A percentile compares a stretch with the other conserved stretches of the same genome.
Evolutionary conservation across 257 asterid species (phyloP).

Genomic region (Leonotis leonurus): DNA sequence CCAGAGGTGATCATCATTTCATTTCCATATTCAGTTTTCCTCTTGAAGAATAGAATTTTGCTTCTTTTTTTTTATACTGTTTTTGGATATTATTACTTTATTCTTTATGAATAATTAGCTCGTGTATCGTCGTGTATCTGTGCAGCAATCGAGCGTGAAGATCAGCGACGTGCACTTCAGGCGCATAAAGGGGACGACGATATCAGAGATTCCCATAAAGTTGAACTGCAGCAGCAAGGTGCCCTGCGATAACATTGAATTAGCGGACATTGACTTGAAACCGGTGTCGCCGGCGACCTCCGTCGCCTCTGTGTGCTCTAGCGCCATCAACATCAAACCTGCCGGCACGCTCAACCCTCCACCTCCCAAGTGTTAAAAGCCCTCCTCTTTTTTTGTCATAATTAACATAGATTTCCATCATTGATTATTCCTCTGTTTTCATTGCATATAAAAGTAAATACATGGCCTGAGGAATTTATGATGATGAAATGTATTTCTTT

Average conservation of each 20-base stretch:
- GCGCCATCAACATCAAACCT: conserved; percentile 18
- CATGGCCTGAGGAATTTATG: too few species aligned
- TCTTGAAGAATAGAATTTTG: too few species aligned
- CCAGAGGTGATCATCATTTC: conserved; percentile 9
- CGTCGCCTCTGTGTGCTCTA: conserved; percentile 23
- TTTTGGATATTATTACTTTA: too few species aligned
- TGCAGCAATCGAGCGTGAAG: conserved; percentile 61
- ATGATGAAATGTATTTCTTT: too few species aligned
- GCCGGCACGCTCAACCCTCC: conserved; percentile 24
- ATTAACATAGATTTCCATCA: too few species aligned
- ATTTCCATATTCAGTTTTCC: too few species aligned
- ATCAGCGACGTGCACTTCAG: conserved; percentile 44
- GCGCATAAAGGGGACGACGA: conserved; percentile 58
- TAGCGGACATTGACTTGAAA: conserved; percentile 37
- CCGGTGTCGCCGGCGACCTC: conserved; percentile 4
- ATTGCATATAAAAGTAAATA: too few species aligned
- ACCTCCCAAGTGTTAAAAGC: conserved; percentile 14
- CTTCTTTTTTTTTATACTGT: too few species aligned
- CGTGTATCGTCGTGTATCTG: too few species aligned
- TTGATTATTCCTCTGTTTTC: too few species aligned
- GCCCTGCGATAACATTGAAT: conserved; percentile 52
- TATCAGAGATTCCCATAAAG: conserved; percentile 19
- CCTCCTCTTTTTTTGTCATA: too few species aligned
- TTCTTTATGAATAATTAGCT: too few species aligned
- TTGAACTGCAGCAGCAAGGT: conserved; percentile 48